phyloP scores from a whole-genome alignment of 257 asterid species.

The Verbascum thapsus region DNA sequence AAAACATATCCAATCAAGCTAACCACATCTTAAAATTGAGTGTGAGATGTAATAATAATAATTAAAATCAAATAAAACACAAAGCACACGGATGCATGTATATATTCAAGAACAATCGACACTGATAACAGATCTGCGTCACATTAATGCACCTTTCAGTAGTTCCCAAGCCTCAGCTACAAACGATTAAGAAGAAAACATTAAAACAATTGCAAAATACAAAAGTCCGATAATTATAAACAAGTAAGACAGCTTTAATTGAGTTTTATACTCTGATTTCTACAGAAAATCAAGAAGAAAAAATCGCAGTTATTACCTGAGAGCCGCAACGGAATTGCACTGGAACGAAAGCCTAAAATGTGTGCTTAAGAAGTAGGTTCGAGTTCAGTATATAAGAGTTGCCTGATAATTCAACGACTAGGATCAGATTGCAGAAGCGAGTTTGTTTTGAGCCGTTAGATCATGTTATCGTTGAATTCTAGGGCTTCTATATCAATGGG shows the following conservation, averaged over 20 bases:
- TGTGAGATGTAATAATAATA: not conserved
- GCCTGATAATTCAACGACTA: slow-evolving; percentile 18
- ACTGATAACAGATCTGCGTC: slow-evolving; percentile 8
- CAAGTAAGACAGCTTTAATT: not conserved
- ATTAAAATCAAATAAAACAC: not conserved
- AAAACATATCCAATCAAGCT: not conserved
- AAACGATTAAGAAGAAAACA: no score
- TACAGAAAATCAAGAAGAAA: not conserved
- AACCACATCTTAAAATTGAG: not conserved
- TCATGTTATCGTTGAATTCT: slow-evolving; percentile 10
- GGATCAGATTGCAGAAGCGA: slow-evolving; percentile 18
- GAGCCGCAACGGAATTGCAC: slow-evolving; percentile 22
- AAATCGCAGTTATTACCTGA: slow-evolving; percentile 35
- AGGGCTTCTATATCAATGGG: slow-evolving; percentile 30
- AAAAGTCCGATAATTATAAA: not conserved
- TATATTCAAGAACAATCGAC: no score
- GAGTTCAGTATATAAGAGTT: slow-evolving; percentile 16
- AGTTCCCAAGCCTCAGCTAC: no score
- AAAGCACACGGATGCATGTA: not conserved
- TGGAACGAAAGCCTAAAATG: slow-evolving; percentile 12
- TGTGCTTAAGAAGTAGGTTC: not conserved
- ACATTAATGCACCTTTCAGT: not conserved
- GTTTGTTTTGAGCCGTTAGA: slow-evolving; percentile 10
- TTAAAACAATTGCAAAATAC: no score
- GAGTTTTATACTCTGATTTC: no score